Evolutionary conservation across 106 monocot species (phyloP).

Genomic region (Alisma plantagoaquatica): DNA sequence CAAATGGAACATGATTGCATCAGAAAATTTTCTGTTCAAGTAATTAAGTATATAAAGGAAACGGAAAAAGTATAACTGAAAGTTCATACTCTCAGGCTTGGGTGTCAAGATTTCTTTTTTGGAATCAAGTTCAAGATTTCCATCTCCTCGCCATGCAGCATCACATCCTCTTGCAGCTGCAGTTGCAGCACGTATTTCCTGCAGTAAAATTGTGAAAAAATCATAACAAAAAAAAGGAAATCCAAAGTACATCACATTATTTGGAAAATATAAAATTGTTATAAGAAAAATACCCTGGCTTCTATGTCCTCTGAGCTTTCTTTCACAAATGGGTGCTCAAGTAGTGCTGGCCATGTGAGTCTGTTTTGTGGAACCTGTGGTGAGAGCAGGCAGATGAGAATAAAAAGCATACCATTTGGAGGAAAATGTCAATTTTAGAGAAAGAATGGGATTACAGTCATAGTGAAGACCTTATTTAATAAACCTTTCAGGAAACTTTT

Average conservation of each 20-base stretch:
- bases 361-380: conserved; percentile 81
- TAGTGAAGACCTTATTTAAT: conserved; percentile 67
- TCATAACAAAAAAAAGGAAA: neutral
- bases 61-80: too few relatives aligned
- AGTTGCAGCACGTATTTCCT: conserved; percentile 25
- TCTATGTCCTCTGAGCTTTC: conserved; percentile 44
- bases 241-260: neutral
- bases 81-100: too few relatives aligned
- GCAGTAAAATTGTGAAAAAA: neutral
- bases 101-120: too few relatives aligned
- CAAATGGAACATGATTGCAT: too few relatives aligned
- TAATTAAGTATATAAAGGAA: too few relatives aligned
- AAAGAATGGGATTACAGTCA: neutral
- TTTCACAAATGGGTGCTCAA: conserved; percentile 97
- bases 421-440: neutral
- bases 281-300: conserved; percentile 23
- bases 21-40: too few relatives aligned
- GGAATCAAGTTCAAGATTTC: conserved; percentile 10
- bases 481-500: conserved; percentile 93
- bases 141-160: conserved; percentile 32
- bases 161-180: conserved; percentile 31
- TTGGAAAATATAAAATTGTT: neutral
- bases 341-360: conserved; percentile 79
- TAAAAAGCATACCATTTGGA: neutral
- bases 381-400: too few relatives aligned